Base-by-base conservation (phyloP, 257 asterid species). In the Leonotis leonurus region DNA sequence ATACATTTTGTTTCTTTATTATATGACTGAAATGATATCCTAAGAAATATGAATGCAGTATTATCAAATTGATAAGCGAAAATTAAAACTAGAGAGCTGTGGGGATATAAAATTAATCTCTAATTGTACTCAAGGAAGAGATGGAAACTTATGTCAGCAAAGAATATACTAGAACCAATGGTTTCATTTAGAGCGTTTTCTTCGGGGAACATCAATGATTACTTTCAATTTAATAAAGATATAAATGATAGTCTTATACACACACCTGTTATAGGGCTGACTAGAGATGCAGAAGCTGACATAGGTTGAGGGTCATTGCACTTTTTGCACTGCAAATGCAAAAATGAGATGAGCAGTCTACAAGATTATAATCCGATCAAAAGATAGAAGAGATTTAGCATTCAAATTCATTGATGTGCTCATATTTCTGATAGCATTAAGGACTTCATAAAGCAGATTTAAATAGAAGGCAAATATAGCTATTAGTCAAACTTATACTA, bases 271-370 rank as follows among this genome's bases (percentile, higher is more conserved):
- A 78, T 76, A 52, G 90, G 61, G 70, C 76, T 76, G 57, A 58
- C 71, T 25, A 90, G 70, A 79, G 97, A 80, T 65, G 83, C 64
- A 33, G 89, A 64, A 65, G 78, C 71, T 65, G 75, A 75, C 45
- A 70, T 72, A 40, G 86, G 81, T 66, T 75, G 64, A 53, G 84
- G 73, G 65, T 87, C 80, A 78, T 73, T 78, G 83, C 98, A 90
- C 68, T 85, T 85, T 80, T 88, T 90, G 78, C 96, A 90, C 96
- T 90, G 59, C 77, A 83, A 64, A 39, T 68, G 68, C 69, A 66
- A 45, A 51, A 52, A 20, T 18, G 18, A 83, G 81, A 79, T 68
- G 46, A 40, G 49, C 56, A 35, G 43, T 33, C 56, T 54, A 22
- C 56, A 25, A 29, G 74, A 21, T 55, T 8, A 51, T 43, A 37